A percentile compares a stretch with the other conserved stretches of the same genome.
phyloP scores from a whole-genome alignment of 352 stramenopile species.

The Blastocystis sp. region DNA sequence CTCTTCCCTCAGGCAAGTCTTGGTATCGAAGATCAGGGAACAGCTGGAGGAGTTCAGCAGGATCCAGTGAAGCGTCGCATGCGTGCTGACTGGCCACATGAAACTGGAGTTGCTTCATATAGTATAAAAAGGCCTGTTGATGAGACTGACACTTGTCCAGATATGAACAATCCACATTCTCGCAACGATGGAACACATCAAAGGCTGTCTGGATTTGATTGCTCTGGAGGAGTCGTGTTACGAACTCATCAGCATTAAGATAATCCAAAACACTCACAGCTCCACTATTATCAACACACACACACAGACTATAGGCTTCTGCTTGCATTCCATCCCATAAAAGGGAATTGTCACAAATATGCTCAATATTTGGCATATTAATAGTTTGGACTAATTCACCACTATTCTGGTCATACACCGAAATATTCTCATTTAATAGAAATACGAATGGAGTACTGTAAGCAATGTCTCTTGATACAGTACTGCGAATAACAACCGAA shows the following conservation, averaged over 20 bases:
- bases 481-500: too few species aligned
- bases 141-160: background rate
- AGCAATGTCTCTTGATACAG: background rate
- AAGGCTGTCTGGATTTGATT: background rate
- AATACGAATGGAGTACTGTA: constrained; percentile 5
- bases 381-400: background rate
- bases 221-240: background rate
- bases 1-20: background rate
- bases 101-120: constrained; percentile 2
- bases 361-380: background rate
- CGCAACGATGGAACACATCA: constrained; percentile 25
- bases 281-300: background rate
- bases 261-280: background rate
- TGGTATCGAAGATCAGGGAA: background rate
- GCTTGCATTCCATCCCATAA: background rate
- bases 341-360: background rate
- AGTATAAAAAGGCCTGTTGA: constrained; percentile 7
- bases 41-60: constrained; percentile 20
- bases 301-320: background rate
- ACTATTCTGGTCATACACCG: background rate
- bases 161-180: background rate
- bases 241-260: background rate
- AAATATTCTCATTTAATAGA: background rate
- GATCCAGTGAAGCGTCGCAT: background rate
- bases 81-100: background rate